Conservation (phyloP, 345 rosid species). For the Populus tremula region DNA sequence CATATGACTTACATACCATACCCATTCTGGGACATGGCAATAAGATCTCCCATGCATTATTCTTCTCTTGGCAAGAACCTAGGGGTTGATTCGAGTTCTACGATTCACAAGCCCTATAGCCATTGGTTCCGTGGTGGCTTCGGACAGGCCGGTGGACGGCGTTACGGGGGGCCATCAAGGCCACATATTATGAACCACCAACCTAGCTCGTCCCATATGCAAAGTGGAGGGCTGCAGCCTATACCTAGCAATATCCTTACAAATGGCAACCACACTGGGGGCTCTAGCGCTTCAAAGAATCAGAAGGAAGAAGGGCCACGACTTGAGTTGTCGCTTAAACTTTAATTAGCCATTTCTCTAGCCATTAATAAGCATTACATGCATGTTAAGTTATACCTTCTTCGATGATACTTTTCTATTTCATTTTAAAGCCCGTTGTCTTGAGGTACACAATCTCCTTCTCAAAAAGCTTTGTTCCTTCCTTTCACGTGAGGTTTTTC, state of each 20-base stretch:
- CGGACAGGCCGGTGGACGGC: neutral
- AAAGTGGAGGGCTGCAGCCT: neutral
- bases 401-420: no score
- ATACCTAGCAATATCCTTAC: neutral
- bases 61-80: neutral
- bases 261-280: neutral
- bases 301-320: neutral
- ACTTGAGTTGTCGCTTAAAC: neutral
- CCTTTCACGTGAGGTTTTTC: neutral
- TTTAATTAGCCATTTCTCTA: neutral
- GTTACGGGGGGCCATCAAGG: neutral
- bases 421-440: no score
- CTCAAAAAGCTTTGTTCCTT: neutral
- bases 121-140: neutral
- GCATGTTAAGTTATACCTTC: neutral
- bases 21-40: neutral
- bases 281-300: neutral
- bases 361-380: neutral
- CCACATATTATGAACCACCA: neutral
- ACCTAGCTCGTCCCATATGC: neutral
- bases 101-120: neutral
- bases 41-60: neutral
- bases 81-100: neutral
- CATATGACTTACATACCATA: neutral
- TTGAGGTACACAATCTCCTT: neutral